phyloP scores from a whole-genome alignment of 2,329 filamentous ascomycete genomes.

The Diaporthe citri region DNA sequence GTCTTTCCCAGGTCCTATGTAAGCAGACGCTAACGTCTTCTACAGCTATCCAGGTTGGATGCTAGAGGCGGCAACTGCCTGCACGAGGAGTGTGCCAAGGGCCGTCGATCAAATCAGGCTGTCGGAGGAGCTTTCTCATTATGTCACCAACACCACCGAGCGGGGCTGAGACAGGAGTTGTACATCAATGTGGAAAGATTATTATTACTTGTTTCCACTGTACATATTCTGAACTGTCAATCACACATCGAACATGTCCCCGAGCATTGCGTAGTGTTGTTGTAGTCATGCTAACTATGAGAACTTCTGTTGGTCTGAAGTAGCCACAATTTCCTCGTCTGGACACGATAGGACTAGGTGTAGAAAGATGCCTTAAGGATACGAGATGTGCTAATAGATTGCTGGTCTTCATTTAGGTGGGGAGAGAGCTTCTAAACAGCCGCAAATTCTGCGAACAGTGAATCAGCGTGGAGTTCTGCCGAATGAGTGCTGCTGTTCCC shows the following conservation, averaged over 20 bases:
- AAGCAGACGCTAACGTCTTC: background rate
- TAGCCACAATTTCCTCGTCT: too few relatives aligned
- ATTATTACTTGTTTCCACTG: background rate
- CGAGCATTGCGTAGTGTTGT: too few relatives aligned
- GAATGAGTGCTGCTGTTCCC: too few relatives aligned
- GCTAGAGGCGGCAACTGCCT: background rate
- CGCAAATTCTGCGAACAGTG: too few relatives aligned
- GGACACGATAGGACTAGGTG: too few relatives aligned
- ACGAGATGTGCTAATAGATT: too few relatives aligned
- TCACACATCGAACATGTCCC: background rate
- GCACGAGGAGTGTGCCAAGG: too few relatives aligned
- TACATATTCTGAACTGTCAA: background rate
- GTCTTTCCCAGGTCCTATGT: rapidly evolving
- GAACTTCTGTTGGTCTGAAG: background rate
- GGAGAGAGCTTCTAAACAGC: too few relatives aligned
- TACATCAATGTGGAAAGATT: background rate
- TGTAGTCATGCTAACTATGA: background rate
- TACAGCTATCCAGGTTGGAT: slow-evolving; percentile 19
- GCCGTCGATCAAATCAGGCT: background rate
- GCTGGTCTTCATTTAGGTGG: too few relatives aligned
- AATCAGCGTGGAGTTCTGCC: too few relatives aligned
- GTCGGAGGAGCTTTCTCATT: background rate
- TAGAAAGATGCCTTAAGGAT: too few relatives aligned
- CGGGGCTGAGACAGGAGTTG: background rate
- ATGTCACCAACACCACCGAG: background rate